Evolutionary conservation across 768 basidiomycete species (phyloP), one percentile per base, ranked within the genome.

Genomic region (Pulveroboletus frians): DNA sequence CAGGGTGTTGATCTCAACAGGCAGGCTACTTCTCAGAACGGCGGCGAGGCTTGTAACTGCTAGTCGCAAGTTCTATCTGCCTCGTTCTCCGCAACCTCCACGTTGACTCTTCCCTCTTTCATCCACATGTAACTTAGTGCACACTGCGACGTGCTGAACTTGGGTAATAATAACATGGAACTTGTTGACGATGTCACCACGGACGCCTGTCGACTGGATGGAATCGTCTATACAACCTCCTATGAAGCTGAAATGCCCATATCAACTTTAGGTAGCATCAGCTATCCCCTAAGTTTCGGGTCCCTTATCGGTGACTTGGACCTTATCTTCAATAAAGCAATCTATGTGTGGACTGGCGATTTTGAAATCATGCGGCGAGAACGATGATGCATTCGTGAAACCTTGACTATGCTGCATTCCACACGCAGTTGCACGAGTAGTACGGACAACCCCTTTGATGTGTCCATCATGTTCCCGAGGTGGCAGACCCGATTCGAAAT

Each of bases 1-100:
- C 67, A 80, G 50, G 86, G 85, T 36, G 84, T 92, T n/a, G 86
- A 92, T 66, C 79, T 92, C 52, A 89, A 86, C 72, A 88, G 76
- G 62, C 84, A 85, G 63, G 55, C 77, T 18, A 56, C 68, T 43
- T 61, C 73, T 51, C 63, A 74, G 14, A 73, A 74, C 53, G 76
- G 74, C 37, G 74, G 74, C 54, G 87, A 89, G 37, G 70, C 73
- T 47, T 92, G 89, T 73, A 91, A 89, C 63, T 92, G 89, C 69
- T 92, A 72, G 57, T 47, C 11, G 41, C 47, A 18, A 64, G 55
- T 26, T 35, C 41, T 41, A 45, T 43, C 17, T 49, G n/a, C 34
- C 38, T 40, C 38, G 37, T 43, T 51, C 37, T 36, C 52, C 45
- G 35, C 43, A 36, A 32, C 51, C 47, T 49, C 27, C 52, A 38